Evolutionary conservation across 208 protist genomes (phyloP), one percentile per base, ranked within the genome.

Genomic region (Strigomonas galati): DNA sequence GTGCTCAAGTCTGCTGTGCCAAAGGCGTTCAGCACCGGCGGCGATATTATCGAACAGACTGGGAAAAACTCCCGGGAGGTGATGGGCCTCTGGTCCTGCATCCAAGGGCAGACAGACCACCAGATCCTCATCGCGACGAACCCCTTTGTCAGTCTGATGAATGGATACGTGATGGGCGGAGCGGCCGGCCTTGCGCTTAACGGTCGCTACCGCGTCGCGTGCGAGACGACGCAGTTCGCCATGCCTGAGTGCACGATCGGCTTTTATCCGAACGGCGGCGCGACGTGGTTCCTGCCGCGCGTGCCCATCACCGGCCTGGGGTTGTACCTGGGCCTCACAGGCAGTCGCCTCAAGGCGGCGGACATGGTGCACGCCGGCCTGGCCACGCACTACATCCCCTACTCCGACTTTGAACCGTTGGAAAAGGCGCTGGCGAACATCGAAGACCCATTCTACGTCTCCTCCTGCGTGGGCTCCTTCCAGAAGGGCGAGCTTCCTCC

Each of bases 181-280:
- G 88, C 78, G 44, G 82, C 87, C 7, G 88, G 85, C 14, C 28
- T 91, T 17, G 76, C 78, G 15, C 59, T 91, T 23, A 78, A 90
- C 54, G 82, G 76, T 19, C 66, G 71, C 1, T 81, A 87, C 56
- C 76, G 88, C 37, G 76, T 94, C 23, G 79, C 75, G 31, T 84
- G 76, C 24, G 88, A 94, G 64, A 71, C 60, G 28, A 77, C 84
- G 14, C 30, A 78, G n/a, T 89, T 91, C 71, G 88, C 88, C 31
- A 94, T 94, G 88, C 88, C 88, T 5, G 88, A 94, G 62, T 84
- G 71, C 17, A 48, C 32, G 17, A 87, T 91, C 66, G 88, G 88
- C 17, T 71, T 94, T 19, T 88, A 87, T 67, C 75, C 81, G 28
- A 83, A 93, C 60, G 76, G 82, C 26, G 83, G 84, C 32, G 76